These are phyloP conservation scores for Suillus fuscotomentosus DNA, from an alignment of 768 basidiomycete genomes.

Conservation along the genomic window DNA sequence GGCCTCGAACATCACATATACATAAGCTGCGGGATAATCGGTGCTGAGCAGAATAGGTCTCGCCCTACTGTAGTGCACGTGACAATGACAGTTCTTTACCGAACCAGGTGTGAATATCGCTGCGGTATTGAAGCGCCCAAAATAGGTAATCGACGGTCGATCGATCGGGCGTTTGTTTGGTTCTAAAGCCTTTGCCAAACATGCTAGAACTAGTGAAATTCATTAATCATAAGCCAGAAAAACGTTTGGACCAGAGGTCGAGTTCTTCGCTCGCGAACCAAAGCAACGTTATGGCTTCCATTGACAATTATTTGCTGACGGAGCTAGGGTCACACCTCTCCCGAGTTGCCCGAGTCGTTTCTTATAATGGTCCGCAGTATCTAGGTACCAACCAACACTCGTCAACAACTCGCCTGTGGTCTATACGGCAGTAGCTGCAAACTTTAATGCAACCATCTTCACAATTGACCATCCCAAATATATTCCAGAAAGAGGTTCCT, in stretches of 20 bases:
- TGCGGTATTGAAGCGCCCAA: neutral
- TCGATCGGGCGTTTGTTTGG: slow-evolving; percentile 7
- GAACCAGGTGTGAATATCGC: neutral
- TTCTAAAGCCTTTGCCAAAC: slow-evolving; percentile 10
- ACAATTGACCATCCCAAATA: slow-evolving; percentile 68
- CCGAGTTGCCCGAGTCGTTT: neutral
- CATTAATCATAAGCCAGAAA: neutral
- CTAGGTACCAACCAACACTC: neutral
- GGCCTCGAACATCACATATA: neutral
- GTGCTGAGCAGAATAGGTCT: neutral
- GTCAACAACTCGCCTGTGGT: neutral
- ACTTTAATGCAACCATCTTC: neutral
- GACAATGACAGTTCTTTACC: neutral
- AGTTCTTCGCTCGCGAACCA: neutral
- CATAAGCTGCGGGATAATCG: neutral
- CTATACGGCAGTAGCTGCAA: neutral
- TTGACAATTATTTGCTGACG: neutral
- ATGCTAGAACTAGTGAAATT: slow-evolving; percentile 1
- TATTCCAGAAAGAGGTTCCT: slow-evolving; percentile 65
- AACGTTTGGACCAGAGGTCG: neutral
- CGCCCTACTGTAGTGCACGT: neutral
- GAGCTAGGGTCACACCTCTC: neutral
- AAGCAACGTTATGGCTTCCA: neutral
- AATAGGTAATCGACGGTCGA: neutral
- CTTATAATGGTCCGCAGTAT: neutral